These are phyloP conservation scores for Angomonas ambiguus DNA, from an alignment of 208 protist species.

Conservation along the genomic window DNA sequence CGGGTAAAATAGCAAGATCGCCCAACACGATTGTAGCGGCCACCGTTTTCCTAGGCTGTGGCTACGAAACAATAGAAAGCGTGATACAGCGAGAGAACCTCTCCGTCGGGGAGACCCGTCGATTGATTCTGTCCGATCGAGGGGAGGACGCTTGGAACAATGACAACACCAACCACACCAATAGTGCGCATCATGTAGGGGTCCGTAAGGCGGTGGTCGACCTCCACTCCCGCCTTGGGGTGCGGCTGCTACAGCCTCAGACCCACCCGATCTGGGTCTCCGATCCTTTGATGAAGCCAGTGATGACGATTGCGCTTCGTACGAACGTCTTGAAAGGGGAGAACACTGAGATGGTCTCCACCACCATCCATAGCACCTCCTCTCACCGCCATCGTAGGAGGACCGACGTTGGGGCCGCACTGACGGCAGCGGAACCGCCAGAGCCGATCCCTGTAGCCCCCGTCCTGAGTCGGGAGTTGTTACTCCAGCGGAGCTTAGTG, in stretches of 20 bases:
- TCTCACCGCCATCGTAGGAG: neutral
- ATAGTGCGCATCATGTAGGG: neutral
- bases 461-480: constrained; percentile 37
- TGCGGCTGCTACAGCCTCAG: constrained; percentile 48
- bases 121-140: constrained; percentile 32
- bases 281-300: constrained; percentile 14
- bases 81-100: constrained; percentile 44
- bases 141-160: neutral
- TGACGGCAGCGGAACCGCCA: constrained; percentile 12
- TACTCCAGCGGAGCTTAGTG: constrained; percentile 52
- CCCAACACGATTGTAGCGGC: constrained; percentile 30
- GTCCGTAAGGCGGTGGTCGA: constrained; percentile 50
- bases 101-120: constrained; percentile 54
- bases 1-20: neutral
- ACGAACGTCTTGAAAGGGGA: neutral
- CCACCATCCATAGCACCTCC: constrained; percentile 7
- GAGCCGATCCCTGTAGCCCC: constrained; percentile 31
- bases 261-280: constrained; percentile 55
- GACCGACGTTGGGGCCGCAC: constrained; percentile 1
- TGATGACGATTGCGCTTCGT: constrained; percentile 10
- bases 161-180: neutral
- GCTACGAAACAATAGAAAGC: constrained; percentile 71
- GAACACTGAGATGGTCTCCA: too few species aligned
- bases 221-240: constrained; percentile 49
- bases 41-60: constrained; percentile 62